A percentile compares a stretch with the other conserved stretches of the same genome.
phyloP scores from a whole-genome alignment of 2,329 filamentous ascomycete species.

The Aspergillus vadensis region DNA sequence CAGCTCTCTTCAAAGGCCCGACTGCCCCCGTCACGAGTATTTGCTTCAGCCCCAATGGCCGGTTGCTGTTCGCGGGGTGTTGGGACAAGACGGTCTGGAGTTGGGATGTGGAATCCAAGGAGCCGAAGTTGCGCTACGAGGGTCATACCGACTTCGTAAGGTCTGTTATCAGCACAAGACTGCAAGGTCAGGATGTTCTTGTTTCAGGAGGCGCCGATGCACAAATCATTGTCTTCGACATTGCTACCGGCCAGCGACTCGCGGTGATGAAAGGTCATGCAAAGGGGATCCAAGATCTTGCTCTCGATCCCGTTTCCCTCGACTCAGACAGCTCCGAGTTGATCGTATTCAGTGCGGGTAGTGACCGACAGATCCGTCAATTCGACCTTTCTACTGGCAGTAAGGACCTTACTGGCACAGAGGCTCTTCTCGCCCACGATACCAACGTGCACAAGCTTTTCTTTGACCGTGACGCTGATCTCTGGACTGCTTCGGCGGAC shows the following conservation, averaged over 20 bases:
- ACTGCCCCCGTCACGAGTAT: constrained; percentile 78
- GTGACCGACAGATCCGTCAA: constrained; percentile 74
- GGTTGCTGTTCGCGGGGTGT: constrained; percentile 75
- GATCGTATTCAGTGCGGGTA: constrained; percentile 76
- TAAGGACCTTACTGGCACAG: constrained; percentile 58
- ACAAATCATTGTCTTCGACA: constrained; percentile 82
- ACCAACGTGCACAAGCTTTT: constrained; percentile 83
- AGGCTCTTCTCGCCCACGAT: constrained; percentile 74
- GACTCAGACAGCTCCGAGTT: constrained; percentile 43
- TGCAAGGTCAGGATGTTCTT: constrained; percentile 64
- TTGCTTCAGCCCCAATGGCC: constrained; percentile 62
- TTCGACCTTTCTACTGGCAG: constrained; percentile 48
- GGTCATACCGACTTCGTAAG: constrained; percentile 94
- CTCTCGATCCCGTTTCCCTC: constrained; percentile 68
- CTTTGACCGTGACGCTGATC: constrained; percentile 71
- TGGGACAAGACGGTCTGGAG: constrained; percentile 95
- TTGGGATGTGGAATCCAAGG: constrained; percentile 67
- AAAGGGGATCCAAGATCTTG: constrained; percentile 77
- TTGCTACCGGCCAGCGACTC: constrained; percentile 65
- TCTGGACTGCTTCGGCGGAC: constrained; percentile 94
- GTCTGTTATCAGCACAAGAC: constrained; percentile 63
- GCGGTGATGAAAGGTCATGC: constrained; percentile 77
- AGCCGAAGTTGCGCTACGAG: constrained; percentile 61
- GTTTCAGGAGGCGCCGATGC: constrained; percentile 77
- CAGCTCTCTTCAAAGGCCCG: constrained; percentile 68